Base-by-base conservation (phyloP, 805 yeast species). In the Pichia ethanolica region DNA sequence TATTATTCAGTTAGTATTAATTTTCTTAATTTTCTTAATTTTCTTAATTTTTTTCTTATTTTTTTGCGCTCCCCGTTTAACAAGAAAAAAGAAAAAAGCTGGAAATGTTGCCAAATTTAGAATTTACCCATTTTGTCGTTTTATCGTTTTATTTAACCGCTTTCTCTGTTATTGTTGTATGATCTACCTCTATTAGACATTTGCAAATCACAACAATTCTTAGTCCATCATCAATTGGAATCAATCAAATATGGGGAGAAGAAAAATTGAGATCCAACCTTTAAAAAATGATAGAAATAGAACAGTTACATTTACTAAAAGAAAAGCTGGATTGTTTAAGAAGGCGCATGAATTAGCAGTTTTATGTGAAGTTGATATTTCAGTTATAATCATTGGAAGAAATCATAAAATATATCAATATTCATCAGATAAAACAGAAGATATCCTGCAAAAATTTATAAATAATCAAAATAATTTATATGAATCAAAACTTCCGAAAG, bases 221-320 rank as follows among this genome's bases (percentile, higher is more conserved):
- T 30, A 30, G 32, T 30, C 2, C 9, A 30, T 9, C 7, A 9
- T 9, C 3, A 3, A 7, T 6, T 13, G 9, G 20, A 28, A 32
- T 7, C 9, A n/a, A 9, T 12, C 6, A 39, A 50, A 36, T 45
- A 93, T 91, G 99, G 99, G 99, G 47, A 84, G 99, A 74, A 85
- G 97, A 71, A 93, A 91, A 68, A 91, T 91, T 56, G 93, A 86
- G 54, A 91, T 91, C 59, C 82, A 87, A 67, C 98, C 98, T 36
- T 82, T 91, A 51, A 72, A 81, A 11, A 96, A 91, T 59, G 97
- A 91, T 65, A 74, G 98, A 49, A 91, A 89, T 68, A 68, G 87
- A 50, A 80, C 86, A 5, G 87, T 83, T 20, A 91, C 99, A 0
- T 93, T 91, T 65, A 88, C 88, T 54, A 91, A 91, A 67, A 78